Evolutionary conservation across 106 monocot species (phyloP).

Genomic region (Acanthochlamys bracteata): DNA sequence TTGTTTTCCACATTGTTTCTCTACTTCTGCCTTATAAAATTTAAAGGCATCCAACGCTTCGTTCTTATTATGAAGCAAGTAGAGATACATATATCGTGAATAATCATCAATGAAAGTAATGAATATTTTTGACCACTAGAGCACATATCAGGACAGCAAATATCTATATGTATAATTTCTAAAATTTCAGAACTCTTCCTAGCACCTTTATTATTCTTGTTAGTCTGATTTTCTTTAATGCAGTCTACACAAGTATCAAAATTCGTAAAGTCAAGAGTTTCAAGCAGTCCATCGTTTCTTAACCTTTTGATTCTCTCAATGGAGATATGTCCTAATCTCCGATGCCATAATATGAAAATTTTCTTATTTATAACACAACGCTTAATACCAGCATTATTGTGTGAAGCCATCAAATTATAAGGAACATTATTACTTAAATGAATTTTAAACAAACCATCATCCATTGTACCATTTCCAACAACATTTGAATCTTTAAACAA

Average conservation of each 20-base stretch:
- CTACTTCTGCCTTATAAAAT: neutral
- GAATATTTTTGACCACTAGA: neutral
- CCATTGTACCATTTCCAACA: neutral
- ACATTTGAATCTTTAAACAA: neutral
- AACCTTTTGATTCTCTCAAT: neutral
- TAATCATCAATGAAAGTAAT: constrained; percentile 9
- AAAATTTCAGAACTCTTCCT: neutral
- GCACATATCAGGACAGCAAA: neutral
- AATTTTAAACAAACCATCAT: neutral
- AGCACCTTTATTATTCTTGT: neutral
- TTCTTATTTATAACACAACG: neutral
- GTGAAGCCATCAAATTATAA: neutral
- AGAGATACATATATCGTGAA: neutral
- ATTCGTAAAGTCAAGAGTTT: constrained; percentile 5
- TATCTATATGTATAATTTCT: neutral
- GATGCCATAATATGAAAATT: constrained; percentile 3
- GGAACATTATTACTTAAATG: neutral
- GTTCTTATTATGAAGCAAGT: neutral
- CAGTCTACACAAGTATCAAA: constrained; percentile 7
- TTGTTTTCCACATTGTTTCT: neutral
- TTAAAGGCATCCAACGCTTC: neutral
- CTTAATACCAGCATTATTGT: constrained; percentile 6
- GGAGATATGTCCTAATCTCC: neutral
- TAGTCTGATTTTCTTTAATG: constrained; percentile 7
- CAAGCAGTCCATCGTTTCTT: neutral